These are phyloP conservation scores for Puccinia triticina DNA, from an alignment of 1,284 basidiomycete species.

Conservation along the genomic window DNA sequence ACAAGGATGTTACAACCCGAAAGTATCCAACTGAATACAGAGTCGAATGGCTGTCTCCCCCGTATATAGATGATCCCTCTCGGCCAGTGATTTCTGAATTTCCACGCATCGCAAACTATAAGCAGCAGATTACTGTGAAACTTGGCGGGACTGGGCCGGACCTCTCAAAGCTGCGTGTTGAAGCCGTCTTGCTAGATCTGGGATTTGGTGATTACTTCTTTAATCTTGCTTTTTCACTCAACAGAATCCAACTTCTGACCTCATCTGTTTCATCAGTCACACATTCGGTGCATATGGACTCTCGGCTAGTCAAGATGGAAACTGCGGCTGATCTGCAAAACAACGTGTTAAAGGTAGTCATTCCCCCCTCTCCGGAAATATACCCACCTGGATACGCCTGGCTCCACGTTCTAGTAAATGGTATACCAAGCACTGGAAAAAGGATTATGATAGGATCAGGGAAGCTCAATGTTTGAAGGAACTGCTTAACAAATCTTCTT, in stretches of 20 bases:
- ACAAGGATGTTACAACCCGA: slow-evolving; percentile 71
- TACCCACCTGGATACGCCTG: slow-evolving; percentile 48
- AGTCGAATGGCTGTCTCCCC: slow-evolving; percentile 69
- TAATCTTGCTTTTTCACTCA: neutral
- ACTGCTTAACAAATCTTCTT: no score
- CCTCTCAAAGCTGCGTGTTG: neutral
- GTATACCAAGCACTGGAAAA: slow-evolving; percentile 26
- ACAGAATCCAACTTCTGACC: no score
- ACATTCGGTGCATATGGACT: slow-evolving; percentile 31
- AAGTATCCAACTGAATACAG: slow-evolving; percentile 76
- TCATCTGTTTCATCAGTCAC: slow-evolving; percentile 15
- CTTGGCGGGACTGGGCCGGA: neutral
- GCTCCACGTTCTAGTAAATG: slow-evolving; percentile 28
- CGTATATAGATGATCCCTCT: neutral
- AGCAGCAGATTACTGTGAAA: neutral
- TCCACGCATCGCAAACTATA: slow-evolving; percentile 20
- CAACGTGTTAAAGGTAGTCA: neutral
- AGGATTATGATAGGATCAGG: slow-evolving; percentile 41
- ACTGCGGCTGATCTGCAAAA: neutral
- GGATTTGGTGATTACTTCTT: slow-evolving; percentile 35
- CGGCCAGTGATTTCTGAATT: slow-evolving; percentile 24
- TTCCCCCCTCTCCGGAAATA: slow-evolving; percentile 16
- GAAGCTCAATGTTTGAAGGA: neutral
- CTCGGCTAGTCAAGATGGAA: slow-evolving; percentile 19
- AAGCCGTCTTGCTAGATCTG: slow-evolving; percentile 32